Conservation (phyloP, 768 basidiomycete genomes). For the Tephrocybe sp. region DNA sequence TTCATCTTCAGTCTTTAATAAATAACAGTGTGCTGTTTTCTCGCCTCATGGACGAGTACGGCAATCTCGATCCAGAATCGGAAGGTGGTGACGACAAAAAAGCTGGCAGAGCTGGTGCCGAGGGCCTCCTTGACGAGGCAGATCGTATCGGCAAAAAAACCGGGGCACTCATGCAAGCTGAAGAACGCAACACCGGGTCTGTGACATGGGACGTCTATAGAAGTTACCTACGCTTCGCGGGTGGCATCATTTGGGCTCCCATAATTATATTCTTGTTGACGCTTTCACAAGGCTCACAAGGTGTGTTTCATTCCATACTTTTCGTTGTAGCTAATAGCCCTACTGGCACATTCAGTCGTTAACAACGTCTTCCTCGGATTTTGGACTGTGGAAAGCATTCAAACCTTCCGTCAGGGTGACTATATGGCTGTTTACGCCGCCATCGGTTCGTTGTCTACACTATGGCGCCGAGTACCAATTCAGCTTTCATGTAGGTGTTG, state of each 20-base stretch:
- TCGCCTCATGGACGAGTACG: constrained; percentile 56
- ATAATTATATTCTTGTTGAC: constrained; percentile 42
- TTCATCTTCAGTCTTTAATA: constrained; percentile 39
- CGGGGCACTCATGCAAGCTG: constrained; percentile 45
- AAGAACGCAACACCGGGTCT: constrained; percentile 56
- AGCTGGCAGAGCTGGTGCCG: not conserved
- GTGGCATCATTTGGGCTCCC: constrained; percentile 47
- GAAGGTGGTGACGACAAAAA: constrained; percentile 26
- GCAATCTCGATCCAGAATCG: constrained; percentile 34
- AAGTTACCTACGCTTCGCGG: constrained; percentile 47
- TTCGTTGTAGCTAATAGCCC: not conserved
- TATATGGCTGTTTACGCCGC: constrained; percentile 66
- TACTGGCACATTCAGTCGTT: too few species aligned
- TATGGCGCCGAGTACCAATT: not conserved
- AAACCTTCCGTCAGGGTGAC: constrained; percentile 53
- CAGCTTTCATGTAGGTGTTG: constrained; percentile 33
- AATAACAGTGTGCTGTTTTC: constrained; percentile 43
- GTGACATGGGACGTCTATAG: constrained; percentile 49
- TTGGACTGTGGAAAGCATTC: constrained; percentile 61
- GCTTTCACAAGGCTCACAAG: constrained; percentile 48
- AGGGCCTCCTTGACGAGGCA: constrained; percentile 9
- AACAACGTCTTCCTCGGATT: constrained; percentile 71
- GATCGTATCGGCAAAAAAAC: constrained; percentile 18
- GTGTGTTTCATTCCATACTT: constrained; percentile 25
- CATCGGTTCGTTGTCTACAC: constrained; percentile 30